phyloP scores from a whole-genome alignment of 805 yeast genomes.

The Metschnikowia baotianmanensis region DNA sequence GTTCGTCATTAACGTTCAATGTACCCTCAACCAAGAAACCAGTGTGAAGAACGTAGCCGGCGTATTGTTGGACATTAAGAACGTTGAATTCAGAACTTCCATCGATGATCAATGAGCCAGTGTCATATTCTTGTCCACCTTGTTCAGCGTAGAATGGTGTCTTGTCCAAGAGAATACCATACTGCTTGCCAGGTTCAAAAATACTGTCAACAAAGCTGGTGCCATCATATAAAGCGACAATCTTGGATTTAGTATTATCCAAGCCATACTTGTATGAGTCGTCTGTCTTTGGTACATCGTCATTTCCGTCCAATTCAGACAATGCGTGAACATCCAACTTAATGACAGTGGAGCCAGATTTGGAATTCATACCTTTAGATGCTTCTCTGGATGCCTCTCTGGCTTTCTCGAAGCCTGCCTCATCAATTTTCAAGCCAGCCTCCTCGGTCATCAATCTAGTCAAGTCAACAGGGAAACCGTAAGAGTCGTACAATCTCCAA shows the following conservation, averaged over 20 bases:
- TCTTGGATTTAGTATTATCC: slow-evolving; percentile 64
- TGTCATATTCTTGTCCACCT: slow-evolving; percentile 98
- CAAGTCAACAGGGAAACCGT: slow-evolving; percentile 98
- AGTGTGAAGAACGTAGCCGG: slow-evolving; percentile 94
- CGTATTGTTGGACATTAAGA: slow-evolving; percentile 87
- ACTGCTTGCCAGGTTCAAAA: slow-evolving; percentile 43
- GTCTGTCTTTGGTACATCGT: slow-evolving; percentile 71
- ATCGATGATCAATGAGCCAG: slow-evolving; percentile 88
- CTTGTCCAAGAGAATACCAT: slow-evolving; percentile 81
- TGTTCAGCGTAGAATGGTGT: slow-evolving; percentile 98
- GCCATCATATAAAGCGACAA: slow-evolving; percentile 72
- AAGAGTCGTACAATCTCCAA: slow-evolving; percentile 97
- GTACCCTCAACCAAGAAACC: slow-evolving; percentile 80
- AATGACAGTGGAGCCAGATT: slow-evolving; percentile 54
- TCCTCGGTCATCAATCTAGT: slow-evolving; percentile 99
- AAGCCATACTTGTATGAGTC: slow-evolving; percentile 76
- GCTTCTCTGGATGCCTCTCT: slow-evolving; percentile 89
- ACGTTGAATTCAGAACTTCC: slow-evolving; percentile 86
- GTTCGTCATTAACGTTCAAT: slow-evolving; percentile 61
- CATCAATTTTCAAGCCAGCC: slow-evolving; percentile 89
- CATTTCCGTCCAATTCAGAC: slow-evolving; percentile 61
- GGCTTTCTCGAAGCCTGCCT: slow-evolving; percentile 88
- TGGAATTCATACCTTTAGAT: slow-evolving; percentile 79
- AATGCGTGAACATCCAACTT: slow-evolving; percentile 91
- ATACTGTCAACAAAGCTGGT: slow-evolving; percentile 53